Evolutionary conservation across 2,329 filamentous ascomycete genomes (phyloP), one percentile per base, ranked within the genome.

Genomic region (Chrysosporium keratinophilum): DNA sequence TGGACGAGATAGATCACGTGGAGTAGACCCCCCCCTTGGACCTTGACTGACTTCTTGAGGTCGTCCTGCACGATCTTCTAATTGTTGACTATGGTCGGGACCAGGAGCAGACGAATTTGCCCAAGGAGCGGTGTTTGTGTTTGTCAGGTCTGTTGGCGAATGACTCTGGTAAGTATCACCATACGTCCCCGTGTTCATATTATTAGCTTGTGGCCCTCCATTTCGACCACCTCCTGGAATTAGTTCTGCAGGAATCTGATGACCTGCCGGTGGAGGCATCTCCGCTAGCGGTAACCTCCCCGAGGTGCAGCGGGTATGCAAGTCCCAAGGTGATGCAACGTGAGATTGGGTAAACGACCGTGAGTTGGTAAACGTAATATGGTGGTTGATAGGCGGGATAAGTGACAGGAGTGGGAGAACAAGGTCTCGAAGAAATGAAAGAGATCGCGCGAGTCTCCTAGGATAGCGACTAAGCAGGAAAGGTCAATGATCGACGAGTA

Each of bases 231-330:
- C 69, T 58, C 70, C 70, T 58, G 70, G 69, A 60, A 72, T 66
- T 61, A 72, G 65, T 62, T 68, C 71, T 58, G 69, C 66, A 59
- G 70, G 70, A 54, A 69, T 61, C 53, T 61, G 56, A 57, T 69
- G 66, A 61, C 69, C 69, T 63, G 67, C 66, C 44, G 54, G 47
- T 61, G 69, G 66, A 67, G 69, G 66, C 69, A 72, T 72, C 55
- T 64, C 64, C 65, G 60, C 39, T 51, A 53, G 44, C 15, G 53
- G 50, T 43, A 40, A 54, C 44, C 54, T 45, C 43, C 53, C 50
- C 50, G 44, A 47, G 19, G 1, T 31, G 35, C 19, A 28, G 14
- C 39, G 15, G 34, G 39, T n/a, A 17, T 10, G 9, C 11, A 31
- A 19, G n/a, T 49, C 19, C 19, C 35, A 23, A 31, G 31, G 34